Base-by-base conservation (phyloP, 2,329 filamentous ascomycete species). In the Apiospora kogelbergensis region DNA sequence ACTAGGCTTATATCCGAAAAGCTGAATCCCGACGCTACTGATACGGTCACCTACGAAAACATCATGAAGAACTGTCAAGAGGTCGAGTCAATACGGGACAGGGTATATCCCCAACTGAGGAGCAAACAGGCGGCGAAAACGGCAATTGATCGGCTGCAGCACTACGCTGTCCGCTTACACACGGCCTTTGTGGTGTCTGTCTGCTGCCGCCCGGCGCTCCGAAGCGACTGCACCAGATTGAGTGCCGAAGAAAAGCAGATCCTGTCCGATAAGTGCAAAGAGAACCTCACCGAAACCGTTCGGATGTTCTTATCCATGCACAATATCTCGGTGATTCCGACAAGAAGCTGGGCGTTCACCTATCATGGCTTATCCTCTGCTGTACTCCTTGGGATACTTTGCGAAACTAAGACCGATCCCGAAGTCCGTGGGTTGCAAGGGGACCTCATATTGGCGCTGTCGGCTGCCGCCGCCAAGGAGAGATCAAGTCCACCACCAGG, bases 231-330 rank as follows among this genome's bases (percentile, higher is more conserved):
- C 72, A 80, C 81, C 11, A 77, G 75, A n/a, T 82, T 90, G 48
- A 83, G 84, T 4, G 74, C 81, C 0, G 74, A 81, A 0, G 88
- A 91, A 73, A 89, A 88, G 73, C 82, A 82, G 60, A 78, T 83
- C 0, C 80, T 91, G 0, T 86, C 86, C 1, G 84, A 87, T 37
- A 84, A 85, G 69, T 91, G 89, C 81, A 90, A 89, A 75, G 79
- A 81, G 20, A 90, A 90, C 74, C 80, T 91, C 33, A 87, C 87
- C 6, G 88, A 91, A 75, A 91, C 89, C 15, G 89, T 91, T 13
- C 85, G 88, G 48, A 91, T 91, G 89, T 91, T 91, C 74, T 80
- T 91, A 26, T 87, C 89, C 20, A 91, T 91, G 89, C 89, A 91
- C 76, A 89, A 90, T 71, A 80, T 91, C 40, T 90, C 88, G 1